Conservation (phyloP, 75 land plant species). For the Picea sitchensis region DNA sequence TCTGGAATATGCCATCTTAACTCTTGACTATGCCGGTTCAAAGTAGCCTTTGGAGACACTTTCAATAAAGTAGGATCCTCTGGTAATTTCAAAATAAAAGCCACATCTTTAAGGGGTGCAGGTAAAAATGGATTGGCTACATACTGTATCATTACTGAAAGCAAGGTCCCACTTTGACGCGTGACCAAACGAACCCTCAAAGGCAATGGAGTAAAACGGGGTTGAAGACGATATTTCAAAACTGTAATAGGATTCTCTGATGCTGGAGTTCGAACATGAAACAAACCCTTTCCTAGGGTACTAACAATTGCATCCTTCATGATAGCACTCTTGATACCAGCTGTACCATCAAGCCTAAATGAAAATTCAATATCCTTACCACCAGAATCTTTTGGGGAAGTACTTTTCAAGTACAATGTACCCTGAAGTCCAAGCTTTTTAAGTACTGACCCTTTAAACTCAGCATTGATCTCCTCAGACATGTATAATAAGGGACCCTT, state of each 20-base stretch:
- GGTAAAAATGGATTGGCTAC: conserved; percentile 78
- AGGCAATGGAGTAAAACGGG: conserved; percentile 76
- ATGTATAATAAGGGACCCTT: conserved; percentile 76
- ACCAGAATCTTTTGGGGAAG: conserved; percentile 36
- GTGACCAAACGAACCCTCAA: conserved; percentile 62
- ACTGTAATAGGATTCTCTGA: conserved; percentile 71
- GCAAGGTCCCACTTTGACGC: conserved; percentile 63
- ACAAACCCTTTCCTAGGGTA: conserved; percentile 80
- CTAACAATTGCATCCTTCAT: conserved; percentile 57
- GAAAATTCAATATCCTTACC: conserved; percentile 85
- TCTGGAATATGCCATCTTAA: conserved; percentile 72
- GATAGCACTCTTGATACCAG: conserved; percentile 61
- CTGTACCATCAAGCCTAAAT: conserved; percentile 64
- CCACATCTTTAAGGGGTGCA: conserved; percentile 59
- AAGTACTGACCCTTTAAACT: conserved; percentile 75
- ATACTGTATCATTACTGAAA: conserved; percentile 84
- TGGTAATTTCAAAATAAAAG: conserved; percentile 66
- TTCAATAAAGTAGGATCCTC: conserved; percentile 69
- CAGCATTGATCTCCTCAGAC: conserved; percentile 72
- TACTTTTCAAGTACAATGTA: conserved; percentile 57
- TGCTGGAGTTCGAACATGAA: conserved; percentile 71
- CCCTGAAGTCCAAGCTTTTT: conserved; percentile 67
- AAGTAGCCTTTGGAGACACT: conserved; percentile 77
- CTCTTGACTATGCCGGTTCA: conserved; percentile 65
- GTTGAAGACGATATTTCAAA: conserved; percentile 82